Percentiles rank a stretch among this genome's conserved stretches.
phyloP scores from a whole-genome alignment of 208 protist species.

The Leishmania tropica region DNA sequence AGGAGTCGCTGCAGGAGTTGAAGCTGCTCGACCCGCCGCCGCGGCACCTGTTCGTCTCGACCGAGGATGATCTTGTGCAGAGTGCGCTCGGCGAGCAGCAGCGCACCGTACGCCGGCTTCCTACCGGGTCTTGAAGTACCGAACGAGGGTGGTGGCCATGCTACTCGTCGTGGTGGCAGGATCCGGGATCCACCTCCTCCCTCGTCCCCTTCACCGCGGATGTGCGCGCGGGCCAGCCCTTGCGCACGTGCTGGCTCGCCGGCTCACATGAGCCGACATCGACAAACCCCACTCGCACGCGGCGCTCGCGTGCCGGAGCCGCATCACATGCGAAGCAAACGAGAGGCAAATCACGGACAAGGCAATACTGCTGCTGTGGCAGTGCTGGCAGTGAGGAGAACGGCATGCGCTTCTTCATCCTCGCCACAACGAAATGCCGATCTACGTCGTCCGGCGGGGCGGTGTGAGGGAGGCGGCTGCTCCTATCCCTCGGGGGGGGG shows the following conservation, averaged over 20 bases:
- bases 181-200: not conserved
- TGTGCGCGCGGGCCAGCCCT: constrained; percentile 3
- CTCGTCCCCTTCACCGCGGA: not conserved
- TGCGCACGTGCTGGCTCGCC: not conserved
- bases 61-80: constrained; percentile 46
- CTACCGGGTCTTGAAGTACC: constrained; percentile 1
- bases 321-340: not conserved
- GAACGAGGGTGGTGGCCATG: not conserved
- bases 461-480: not conserved
- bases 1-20: constrained; percentile 59
- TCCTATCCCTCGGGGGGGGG: not conserved
- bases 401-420: not conserved
- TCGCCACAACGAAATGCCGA: not conserved
- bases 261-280: not conserved
- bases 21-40: constrained; percentile 59
- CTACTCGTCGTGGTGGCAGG: not conserved
- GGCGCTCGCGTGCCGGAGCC: not conserved
- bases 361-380: not conserved
- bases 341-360: not conserved
- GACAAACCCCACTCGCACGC: not conserved
- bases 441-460: not conserved
- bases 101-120: constrained; percentile 26
- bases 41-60: constrained; percentile 57
- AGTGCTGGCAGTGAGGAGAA: not conserved
- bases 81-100: constrained; percentile 30